Percentiles rank a stretch among this genome's conserved stretches.
phyloP scores from a whole-genome alignment of 495 filamentous ascomycete species.

The Parathielavia hyrcaniae region DNA sequence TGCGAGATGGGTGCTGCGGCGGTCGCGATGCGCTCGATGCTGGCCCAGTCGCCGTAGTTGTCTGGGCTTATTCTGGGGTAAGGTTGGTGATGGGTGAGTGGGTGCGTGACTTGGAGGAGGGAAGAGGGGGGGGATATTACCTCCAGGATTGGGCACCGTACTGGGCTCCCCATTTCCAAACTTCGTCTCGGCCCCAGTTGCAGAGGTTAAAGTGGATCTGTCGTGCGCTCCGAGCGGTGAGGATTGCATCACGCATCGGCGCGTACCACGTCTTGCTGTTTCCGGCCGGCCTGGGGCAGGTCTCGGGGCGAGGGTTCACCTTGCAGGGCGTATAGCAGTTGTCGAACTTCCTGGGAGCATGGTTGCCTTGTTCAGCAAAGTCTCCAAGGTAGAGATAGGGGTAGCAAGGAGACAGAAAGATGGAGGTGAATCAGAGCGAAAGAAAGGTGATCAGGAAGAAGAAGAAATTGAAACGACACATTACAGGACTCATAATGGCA shows the following conservation, averaged over 20 bases:
- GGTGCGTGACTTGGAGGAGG: background rate
- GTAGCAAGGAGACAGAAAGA: too few species aligned
- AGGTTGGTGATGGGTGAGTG: background rate
- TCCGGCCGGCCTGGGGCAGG: slow-evolving; percentile 49
- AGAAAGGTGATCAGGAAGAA: background rate
- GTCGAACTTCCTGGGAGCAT: slow-evolving; percentile 52
- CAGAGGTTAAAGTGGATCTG: slow-evolving; percentile 61
- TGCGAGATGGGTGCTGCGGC: slow-evolving; percentile 41
- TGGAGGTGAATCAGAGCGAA: too few species aligned
- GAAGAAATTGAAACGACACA: too few species aligned
- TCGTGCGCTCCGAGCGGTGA: slow-evolving; percentile 41
- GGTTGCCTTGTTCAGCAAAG: too few species aligned
- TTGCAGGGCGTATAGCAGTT: slow-evolving; percentile 47
- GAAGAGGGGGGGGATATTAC: background rate
- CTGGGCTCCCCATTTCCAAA: slow-evolving; percentile 44
- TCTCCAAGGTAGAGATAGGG: too few species aligned
- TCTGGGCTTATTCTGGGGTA: slow-evolving; percentile 48
- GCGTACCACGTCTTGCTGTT: slow-evolving; percentile 49
- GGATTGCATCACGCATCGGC: slow-evolving; percentile 57
- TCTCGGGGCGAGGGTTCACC: slow-evolving; percentile 17
- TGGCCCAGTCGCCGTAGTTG: slow-evolving; percentile 48
- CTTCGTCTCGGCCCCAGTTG: slow-evolving; percentile 49
- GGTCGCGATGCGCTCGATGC: slow-evolving; percentile 46
- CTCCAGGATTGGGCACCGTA: slow-evolving; percentile 51
- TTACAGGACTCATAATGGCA: background rate